Conservation (phyloP, 768 basidiomycete species). For the Trametes cingulata region DNA sequence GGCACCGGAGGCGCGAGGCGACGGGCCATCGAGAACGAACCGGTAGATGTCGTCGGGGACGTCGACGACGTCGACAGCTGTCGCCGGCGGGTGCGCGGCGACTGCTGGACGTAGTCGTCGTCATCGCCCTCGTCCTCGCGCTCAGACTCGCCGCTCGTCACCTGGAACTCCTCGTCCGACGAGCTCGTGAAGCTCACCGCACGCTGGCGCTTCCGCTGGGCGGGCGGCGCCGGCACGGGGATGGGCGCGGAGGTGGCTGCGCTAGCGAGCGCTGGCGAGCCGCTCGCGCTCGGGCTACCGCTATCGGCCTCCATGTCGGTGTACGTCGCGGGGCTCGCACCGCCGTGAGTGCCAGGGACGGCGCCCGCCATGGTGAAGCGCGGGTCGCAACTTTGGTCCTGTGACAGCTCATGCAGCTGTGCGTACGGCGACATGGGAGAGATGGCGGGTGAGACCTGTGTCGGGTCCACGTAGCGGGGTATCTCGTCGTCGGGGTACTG, state of each 20-base stretch:
- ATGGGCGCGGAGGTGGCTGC: conserved; percentile 9
- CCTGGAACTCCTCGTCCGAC: conserved; percentile 7
- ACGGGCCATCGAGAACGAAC: conserved; percentile 14
- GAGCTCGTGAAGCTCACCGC: conserved; percentile 21
- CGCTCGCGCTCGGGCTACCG: conserved; percentile 10
- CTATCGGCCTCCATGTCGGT: conserved; percentile 8
- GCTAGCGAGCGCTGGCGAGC: conserved; percentile 13
- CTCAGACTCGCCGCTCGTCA: conserved; percentile 19
- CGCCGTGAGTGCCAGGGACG: not conserved
- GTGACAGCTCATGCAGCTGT: conserved; percentile 14
- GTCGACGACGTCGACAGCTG: conserved; percentile 7
- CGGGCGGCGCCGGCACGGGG: conserved; percentile 3
- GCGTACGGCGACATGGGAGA: conserved; percentile 19
- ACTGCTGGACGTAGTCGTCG: conserved; percentile 21
- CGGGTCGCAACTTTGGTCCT: conserved; percentile 22
- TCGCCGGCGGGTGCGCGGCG: conserved; percentile 16
- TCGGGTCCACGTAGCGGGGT: conserved; percentile 23
- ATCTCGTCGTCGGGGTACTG: conserved; percentile 18
- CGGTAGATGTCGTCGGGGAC: conserved; percentile 12
- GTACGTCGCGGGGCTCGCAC: not conserved
- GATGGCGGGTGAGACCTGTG: conserved; percentile 22
- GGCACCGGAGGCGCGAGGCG: conserved; percentile 64
- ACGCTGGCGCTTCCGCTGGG: conserved; percentile 18
- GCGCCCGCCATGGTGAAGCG: conserved; percentile 19
- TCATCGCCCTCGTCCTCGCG: conserved; percentile 18